These are phyloP conservation scores for Medicago lupulina DNA, from an alignment of 306 rosid genomes.

Conservation along the genomic window DNA sequence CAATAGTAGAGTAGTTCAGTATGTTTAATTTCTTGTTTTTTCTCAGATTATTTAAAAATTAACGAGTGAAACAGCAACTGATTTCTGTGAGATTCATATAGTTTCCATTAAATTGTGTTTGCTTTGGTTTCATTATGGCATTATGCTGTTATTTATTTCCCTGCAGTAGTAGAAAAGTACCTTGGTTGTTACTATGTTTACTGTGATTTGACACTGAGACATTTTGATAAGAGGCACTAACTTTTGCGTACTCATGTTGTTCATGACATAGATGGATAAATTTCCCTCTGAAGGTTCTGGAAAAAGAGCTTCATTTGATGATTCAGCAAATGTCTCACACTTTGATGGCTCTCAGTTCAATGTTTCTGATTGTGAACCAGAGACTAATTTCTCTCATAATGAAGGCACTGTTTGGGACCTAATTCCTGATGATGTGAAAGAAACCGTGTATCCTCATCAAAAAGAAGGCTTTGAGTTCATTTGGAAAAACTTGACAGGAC, in stretches of 20 bases:
- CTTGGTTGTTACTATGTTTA: no score
- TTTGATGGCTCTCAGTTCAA: conserved; percentile 23
- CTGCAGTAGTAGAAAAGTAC: no score
- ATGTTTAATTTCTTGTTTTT: no score
- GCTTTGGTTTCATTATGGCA: no score
- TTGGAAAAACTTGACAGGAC: conserved; percentile 49
- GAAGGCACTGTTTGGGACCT: conserved; percentile 53
- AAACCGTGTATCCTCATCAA: conserved; percentile 47
- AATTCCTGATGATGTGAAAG: conserved; percentile 42
- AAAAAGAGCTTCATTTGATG: background rate
- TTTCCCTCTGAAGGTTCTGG: conserved; percentile 4
- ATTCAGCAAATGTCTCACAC: background rate
- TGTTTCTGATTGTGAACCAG: background rate
- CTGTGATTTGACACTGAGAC: no score
- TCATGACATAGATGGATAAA: conserved; percentile 32
- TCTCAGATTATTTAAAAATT: no score
- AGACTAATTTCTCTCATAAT: background rate
- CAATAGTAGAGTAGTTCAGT: no score
- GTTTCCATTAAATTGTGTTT: no score
- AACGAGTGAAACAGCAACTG: no score
- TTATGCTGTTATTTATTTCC: no score
- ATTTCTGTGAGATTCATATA: no score
- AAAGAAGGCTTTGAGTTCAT: conserved; percentile 56
- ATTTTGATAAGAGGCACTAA: background rate
- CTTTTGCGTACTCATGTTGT: background rate